Base-by-base conservation (phyloP, 345 rosid species). In the Pistacia vera region DNA sequence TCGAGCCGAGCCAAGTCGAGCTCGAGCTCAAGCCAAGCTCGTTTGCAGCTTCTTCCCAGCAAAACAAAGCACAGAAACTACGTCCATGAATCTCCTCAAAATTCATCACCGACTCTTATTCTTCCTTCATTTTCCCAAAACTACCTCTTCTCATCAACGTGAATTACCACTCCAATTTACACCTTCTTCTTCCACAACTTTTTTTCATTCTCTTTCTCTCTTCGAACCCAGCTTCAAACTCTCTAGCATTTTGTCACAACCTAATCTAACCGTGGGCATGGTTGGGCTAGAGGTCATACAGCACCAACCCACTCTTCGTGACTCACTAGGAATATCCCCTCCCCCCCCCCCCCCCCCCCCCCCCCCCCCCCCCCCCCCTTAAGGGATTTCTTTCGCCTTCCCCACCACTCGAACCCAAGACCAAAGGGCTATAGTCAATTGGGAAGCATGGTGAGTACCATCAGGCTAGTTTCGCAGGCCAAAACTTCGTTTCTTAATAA, bases 61-160 rank as follows among this genome's bases (percentile, higher is more conserved):
- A 0, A 41, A n/a, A 56, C 52, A 17, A 20, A 13, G 46, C 6
- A 5, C 9, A 41, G 8, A 41, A 46, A 36, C 16, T 28, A 22
- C 54, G 35, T 74, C 22, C 52, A 8, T 63, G 36, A 84, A 77
- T 81, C 85, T 86, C 81, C 88, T 81, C 79, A 86, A 68, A 76
- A 16, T 81, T 77, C 88, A 87, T 73, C 65, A 68, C 78, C 84
- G 71, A 30, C 79, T 67, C 28, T 80, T 73, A 22, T 56, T 65
- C 73, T 38, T 61, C 51, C 77, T 69, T 78, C 85, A 71, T 18
- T 35, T 58, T 80, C 61, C 62, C 78, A 76, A 62, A 68, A 44
- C 82, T 70, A 44, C 81, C 77, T 74, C 79, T 48, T 57, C 41
- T 48, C 35, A 8, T 59, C 69, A 52, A 9, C 51, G 70, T 59